Evolutionary conservation across 352 stramenopile genomes (phyloP).

Genomic region (Phytopythium kandeliae): DNA sequence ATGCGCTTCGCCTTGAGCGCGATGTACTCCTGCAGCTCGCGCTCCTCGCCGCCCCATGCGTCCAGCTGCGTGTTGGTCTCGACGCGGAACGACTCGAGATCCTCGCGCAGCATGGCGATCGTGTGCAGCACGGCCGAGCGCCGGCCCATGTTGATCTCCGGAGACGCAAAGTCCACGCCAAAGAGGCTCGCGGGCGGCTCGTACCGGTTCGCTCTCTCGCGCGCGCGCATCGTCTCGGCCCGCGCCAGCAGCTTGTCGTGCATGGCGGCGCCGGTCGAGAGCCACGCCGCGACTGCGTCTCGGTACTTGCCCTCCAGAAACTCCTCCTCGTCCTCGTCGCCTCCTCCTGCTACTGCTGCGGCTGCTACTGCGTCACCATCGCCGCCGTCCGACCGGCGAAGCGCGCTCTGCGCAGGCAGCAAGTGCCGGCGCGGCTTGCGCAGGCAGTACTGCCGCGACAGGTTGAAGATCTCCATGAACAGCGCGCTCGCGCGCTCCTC

Average conservation of each 20-base stretch:
- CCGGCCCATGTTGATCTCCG: slow-evolving; percentile 57
- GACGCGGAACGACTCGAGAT: slow-evolving; percentile 51
- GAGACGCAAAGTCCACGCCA: slow-evolving; percentile 56
- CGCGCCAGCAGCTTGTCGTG: slow-evolving; percentile 39
- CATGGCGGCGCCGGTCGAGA: slow-evolving; percentile 22
- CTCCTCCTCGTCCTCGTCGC: slow-evolving; percentile 38
- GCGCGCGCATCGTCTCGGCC: slow-evolving; percentile 15
- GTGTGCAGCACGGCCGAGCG: slow-evolving; percentile 50
- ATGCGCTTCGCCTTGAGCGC: slow-evolving; percentile 71
- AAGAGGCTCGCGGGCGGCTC: slow-evolving; percentile 29
- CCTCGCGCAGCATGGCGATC: slow-evolving; percentile 37
- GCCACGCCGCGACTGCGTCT: slow-evolving; percentile 40
- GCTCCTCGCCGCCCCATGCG: slow-evolving; percentile 45
- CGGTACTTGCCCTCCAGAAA: slow-evolving; percentile 66
- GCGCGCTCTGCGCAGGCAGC: slow-evolving; percentile 12
- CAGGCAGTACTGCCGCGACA: slow-evolving; percentile 73
- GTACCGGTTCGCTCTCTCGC: slow-evolving; percentile 36
- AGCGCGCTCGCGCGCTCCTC: slow-evolving; percentile 54
- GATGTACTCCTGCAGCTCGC: slow-evolving; percentile 70
- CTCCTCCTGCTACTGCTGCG: too few species aligned
- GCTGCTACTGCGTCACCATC: too few species aligned
- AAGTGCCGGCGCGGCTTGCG: slow-evolving; percentile 56
- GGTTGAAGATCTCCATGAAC: slow-evolving; percentile 71
- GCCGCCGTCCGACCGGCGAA: slow-evolving; percentile 9
- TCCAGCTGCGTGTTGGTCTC: slow-evolving; percentile 69